Base-by-base conservation (phyloP, 345 rosid species). In the thale cress (Arabidopsis thaliana) region DNA sequence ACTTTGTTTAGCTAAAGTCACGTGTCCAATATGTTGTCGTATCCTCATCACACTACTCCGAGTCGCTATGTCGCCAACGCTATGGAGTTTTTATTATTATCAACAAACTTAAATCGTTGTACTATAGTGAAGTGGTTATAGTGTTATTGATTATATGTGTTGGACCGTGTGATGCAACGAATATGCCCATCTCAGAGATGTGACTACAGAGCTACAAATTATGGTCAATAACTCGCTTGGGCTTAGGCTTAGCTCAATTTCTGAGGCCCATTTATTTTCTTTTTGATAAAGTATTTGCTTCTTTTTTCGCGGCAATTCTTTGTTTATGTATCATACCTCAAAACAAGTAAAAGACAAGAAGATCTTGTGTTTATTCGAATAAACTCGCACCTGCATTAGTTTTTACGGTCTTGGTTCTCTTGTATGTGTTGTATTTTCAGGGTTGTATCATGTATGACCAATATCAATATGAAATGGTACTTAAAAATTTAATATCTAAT, bases 1-100 rank as follows among this genome's bases (percentile, higher is more conserved):
- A n/a, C 66, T 20, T 30, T 14, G 75, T 53, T 34, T 36, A 62
- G 65, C 28, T 28, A 45, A 62, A 30, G 80, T 55, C 79, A 69
- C 75, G 71, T 77, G 80, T 55, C 80, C 53, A 12, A 63, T 13
- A 13, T 13, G 34, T 62, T 77, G 71, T 77, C 80, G 65, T 77
- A 12, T 63, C 49, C 33, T 51, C 57, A 42, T 33, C 69, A 61
- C 74, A 67, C 69, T 60, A 68, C 65, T 52, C 45, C 55, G 63
- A 63, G 63, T 63, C 63, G 70, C 63, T 8, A 41, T 45, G 41
- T 56, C 65, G 49, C 71, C 78, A 74, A 74, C 56, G 56, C 63
- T 41, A 50, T 40, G 45, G 45, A 74, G 14, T 11, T 20, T 13
- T 37, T 55, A 28, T 38, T 58, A 16, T 28, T 55, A 46, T 65